Base-by-base conservation (phyloP, 257 asterid species). In the Capsicum chinense region DNA sequence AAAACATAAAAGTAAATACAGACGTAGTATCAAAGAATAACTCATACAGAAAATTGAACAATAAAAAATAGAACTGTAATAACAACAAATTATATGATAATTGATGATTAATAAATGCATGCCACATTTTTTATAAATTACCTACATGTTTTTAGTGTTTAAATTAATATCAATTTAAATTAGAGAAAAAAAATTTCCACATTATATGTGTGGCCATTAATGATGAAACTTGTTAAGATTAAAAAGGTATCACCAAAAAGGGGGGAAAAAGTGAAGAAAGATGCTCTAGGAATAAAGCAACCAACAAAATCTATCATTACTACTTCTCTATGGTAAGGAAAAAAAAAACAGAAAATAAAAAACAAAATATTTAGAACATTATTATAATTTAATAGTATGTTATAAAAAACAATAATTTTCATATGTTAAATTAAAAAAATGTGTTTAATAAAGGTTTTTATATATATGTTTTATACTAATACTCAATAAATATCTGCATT, bases 201-300 rank as follows among this genome's bases (percentile, higher is more conserved):
- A 21, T 39, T 73, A 48, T 73, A n/a, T 19, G 59, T 73, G n/a
- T 11, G 37, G 80, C 12, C 80, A 47, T 73, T 73, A 73, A 73
- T 47, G 26, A 73, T 50, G 19, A 48, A 15, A 47, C 42, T 47
- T 50, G 81, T 52, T 50, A 21, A 50, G 62, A 21, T 26, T 48
- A 12, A 13, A 50, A 74, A 50, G 81, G 62, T 50, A 48, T 74
- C 81, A 12, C 13, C 21, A 19, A 50, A 74, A 74, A 50, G 62
- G 47, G 80, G 4, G 0, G 1, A 12, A 74, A 69, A 48, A 6
- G 19, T 5, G 17, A 26, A 74, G 42, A 52, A 50, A 74, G 47
- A 19, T 74, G 11, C 81, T 74, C 12, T 12, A 52, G 14, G 62
- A 74, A 74, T 74, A 74, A 73, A 73, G 80, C 42, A 73, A 73